Base-by-base conservation (phyloP, 2,329 filamentous ascomycete species). In the Nemania serpens region DNA sequence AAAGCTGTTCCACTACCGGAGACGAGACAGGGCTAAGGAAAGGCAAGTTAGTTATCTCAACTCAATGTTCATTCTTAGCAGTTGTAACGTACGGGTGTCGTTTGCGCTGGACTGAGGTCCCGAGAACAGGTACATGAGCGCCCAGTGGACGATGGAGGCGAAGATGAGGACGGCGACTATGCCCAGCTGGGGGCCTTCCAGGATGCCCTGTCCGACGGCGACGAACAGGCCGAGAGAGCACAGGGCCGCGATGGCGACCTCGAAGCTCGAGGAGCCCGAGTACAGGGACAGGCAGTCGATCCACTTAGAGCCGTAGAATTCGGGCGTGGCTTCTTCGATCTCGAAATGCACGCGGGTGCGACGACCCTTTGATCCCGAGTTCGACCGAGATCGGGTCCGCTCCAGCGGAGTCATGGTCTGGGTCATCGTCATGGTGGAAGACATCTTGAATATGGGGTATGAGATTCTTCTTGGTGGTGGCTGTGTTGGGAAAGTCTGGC, bases 311-410 rank as follows among this genome's bases (percentile, higher is more conserved):
- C 37, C 62, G 56, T 61, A 63, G 55, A 63, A 55, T 20, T 64
- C 63, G 33, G 63, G 61, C 2, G 55, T 46, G 7, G 61, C 57
- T 25, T 66, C 64, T 33, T 66, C 62, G 39, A 66, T 65, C 50
- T 66, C 64, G 33, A 66, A 66, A 45, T 64, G 62, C 48, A 66
- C 64, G 20, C 62, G 64, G 12, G 62, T 62, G 42, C 64, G 64
- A 29, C 59, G 63, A n/a, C 59, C 54, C 43, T 64, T 64, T 2
- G 62, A 59, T 17, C 62, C 57, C 22, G 63, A 65, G 60, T 65
- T 65, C 13, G 63, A 65, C 37, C 63, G 20, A n/a, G 63, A 62
- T 20, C 62, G 55, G n/a, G 52, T 46, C 29, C 50, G 56, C 59
- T 60, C 56, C 37, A 65, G 13, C 15, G 63, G 53, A 29, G 50